phyloP scores from a whole-genome alignment of 148 eudicot genomes.

The Rhododendron griersonianum region DNA sequence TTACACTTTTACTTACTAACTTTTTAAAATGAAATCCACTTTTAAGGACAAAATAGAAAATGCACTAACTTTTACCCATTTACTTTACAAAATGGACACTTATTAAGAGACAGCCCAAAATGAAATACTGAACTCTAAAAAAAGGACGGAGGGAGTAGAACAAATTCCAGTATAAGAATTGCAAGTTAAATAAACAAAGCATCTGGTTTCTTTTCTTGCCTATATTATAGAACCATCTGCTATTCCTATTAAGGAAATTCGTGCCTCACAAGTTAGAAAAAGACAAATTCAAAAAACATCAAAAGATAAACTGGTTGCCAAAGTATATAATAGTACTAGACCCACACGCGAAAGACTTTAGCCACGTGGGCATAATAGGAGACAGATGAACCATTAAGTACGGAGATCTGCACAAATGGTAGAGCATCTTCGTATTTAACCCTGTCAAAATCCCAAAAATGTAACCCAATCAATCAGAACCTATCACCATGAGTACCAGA shows the following conservation, averaged over 20 bases:
- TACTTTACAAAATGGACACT: too few relatives aligned
- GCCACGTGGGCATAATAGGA: not conserved
- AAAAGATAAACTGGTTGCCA: not conserved
- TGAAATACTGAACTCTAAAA: too few relatives aligned
- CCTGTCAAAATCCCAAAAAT: constrained; percentile 6
- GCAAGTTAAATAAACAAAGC: not conserved
- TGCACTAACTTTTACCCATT: too few relatives aligned
- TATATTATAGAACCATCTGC: not conserved
- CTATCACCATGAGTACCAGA: not conserved
- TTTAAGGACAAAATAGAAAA: too few relatives aligned
- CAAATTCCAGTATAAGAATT: not conserved
- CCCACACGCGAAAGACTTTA: not conserved
- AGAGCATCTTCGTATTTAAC: not conserved
- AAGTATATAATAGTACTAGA: not conserved
- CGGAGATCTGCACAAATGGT: not conserved
- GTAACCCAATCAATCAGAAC: not conserved
- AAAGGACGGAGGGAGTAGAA: too few relatives aligned
- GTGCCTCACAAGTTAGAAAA: not conserved
- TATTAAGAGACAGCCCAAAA: too few relatives aligned
- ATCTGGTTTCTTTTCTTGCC: not conserved
- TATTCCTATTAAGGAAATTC: not conserved
- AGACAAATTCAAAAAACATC: too few relatives aligned
- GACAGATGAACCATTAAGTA: not conserved
- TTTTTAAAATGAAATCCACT: too few relatives aligned
- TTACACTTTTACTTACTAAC: too few relatives aligned